phyloP scores from a whole-genome alignment of 208 protist species.

The Trypanosoma lewisi region DNA sequence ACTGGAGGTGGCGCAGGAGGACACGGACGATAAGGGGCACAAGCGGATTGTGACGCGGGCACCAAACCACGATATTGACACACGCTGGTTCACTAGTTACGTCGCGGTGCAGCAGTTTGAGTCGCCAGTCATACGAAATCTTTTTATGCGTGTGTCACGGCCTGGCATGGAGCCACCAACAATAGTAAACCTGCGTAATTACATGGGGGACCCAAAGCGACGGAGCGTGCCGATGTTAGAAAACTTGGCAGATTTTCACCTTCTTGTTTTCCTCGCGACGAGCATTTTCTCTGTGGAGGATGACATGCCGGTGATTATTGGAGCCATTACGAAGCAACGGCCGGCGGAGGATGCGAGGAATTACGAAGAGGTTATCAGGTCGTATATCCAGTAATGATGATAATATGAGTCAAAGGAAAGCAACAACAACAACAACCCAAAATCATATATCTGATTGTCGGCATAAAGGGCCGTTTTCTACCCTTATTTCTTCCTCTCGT shows the following conservation, averaged over 20 bases:
- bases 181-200: slow-evolving; percentile 67
- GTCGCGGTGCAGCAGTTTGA: slow-evolving; percentile 85
- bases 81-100: slow-evolving; percentile 87
- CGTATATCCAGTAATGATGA: slow-evolving; percentile 31
- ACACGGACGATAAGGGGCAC: slow-evolving; percentile 63
- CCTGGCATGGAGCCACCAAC: slow-evolving; percentile 78
- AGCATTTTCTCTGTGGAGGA: slow-evolving; percentile 44
- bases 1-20: slow-evolving; percentile 78
- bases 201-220: slow-evolving; percentile 79
- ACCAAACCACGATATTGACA: slow-evolving; percentile 73
- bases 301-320: slow-evolving; percentile 57
- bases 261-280: slow-evolving; percentile 85
- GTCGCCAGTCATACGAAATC: slow-evolving; percentile 63
- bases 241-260: slow-evolving; percentile 88
- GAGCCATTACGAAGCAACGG: slow-evolving; percentile 35
- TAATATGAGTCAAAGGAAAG: not conserved
- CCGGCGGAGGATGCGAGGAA: slow-evolving; percentile 41
- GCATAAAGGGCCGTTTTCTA: no score
- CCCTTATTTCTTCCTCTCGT: no score
- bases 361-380: slow-evolving; percentile 49
- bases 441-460: no score
- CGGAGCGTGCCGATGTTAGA: slow-evolving; percentile 51
- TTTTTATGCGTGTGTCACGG: slow-evolving; percentile 83
- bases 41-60: slow-evolving; percentile 56
- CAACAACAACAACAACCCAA: slow-evolving; percentile 17